phyloP scores from a whole-genome alignment of 495 filamentous ascomycete genomes.

The Friedmanniomyces endolithicus region DNA sequence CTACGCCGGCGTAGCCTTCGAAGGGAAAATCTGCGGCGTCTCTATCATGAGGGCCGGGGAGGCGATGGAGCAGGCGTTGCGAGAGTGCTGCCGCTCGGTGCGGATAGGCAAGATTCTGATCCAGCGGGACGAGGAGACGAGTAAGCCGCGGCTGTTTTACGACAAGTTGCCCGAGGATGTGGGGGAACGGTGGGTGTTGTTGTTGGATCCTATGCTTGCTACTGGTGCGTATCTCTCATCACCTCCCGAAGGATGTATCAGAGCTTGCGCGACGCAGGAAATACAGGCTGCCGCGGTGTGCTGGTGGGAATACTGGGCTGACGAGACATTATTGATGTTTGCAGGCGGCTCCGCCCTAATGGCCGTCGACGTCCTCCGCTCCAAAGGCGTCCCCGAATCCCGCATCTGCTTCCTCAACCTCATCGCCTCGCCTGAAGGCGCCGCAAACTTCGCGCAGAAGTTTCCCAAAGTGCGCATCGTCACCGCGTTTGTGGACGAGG shows the following conservation, averaged over 20 bases:
- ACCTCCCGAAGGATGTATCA: too few relatives aligned
- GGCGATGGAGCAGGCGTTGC: conserved; percentile 92
- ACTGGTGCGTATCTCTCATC: conserved; percentile 66
- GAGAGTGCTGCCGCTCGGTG: conserved; percentile 92
- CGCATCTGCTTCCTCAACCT: conserved; percentile 91
- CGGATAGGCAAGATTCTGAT: conserved; percentile 97
- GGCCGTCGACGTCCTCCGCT: conserved; percentile 83
- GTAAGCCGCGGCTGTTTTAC: conserved; percentile 84
- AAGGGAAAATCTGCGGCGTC: conserved; percentile 96
- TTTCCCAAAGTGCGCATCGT: conserved; percentile 90
- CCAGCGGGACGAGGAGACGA: conserved; percentile 90
- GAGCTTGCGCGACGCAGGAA: too few relatives aligned
- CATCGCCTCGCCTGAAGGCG: conserved; percentile 87
- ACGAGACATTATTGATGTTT: neutral
- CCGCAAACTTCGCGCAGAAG: conserved; percentile 74
- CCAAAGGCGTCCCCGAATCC: conserved; percentile 83
- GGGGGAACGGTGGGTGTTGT: conserved; percentile 75
- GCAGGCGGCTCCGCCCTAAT: conserved; percentile 88
- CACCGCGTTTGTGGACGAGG: conserved; percentile 93
- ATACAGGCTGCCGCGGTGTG: too few relatives aligned
- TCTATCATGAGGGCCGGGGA: conserved; percentile 97
- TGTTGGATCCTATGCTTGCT: conserved; percentile 98
- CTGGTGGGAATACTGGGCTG: conserved; percentile 1
- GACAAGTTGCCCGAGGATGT: conserved; percentile 95
- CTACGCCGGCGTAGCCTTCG: conserved; percentile 88